Evolutionary conservation across 2,329 filamentous ascomycete species (phyloP).

Genomic region (Pleurostoma richardsiae): DNA sequence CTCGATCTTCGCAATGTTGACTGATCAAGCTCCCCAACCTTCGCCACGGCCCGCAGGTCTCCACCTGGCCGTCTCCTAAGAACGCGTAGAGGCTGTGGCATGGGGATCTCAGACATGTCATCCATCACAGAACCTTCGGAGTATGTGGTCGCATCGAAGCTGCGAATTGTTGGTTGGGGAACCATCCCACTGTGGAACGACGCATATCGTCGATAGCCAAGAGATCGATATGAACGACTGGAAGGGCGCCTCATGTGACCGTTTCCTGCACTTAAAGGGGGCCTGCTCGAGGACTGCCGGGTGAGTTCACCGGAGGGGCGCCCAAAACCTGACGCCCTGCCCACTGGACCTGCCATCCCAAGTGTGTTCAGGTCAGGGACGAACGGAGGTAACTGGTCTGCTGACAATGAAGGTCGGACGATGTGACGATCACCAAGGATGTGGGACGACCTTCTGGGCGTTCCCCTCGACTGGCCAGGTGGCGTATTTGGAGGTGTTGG

Average conservation of each 20-base stretch:
- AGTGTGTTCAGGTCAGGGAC: constrained; percentile 40
- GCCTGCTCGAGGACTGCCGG: constrained; percentile 23
- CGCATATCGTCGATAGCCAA: constrained; percentile 47
- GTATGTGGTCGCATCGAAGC: constrained; percentile 56
- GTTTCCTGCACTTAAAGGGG: constrained; percentile 24
- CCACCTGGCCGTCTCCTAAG: constrained; percentile 71
- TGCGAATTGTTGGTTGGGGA: constrained; percentile 46
- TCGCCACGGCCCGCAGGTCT: constrained; percentile 64
- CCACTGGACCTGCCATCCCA: constrained; percentile 9
- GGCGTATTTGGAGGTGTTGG: constrained; percentile 60
- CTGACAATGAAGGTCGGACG: constrained; percentile 25
- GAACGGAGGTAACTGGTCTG: constrained; percentile 39
- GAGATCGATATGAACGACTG: constrained; percentile 41
- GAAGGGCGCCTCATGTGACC: constrained; percentile 41
- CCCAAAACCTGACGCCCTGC: constrained; percentile 7
- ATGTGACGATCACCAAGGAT: constrained; percentile 42
- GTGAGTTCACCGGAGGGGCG: constrained; percentile 25
- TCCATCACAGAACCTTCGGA: constrained; percentile 43
- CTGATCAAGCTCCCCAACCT: constrained; percentile 56
- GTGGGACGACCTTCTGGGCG: constrained; percentile 50
- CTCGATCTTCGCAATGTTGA: constrained; percentile 44
- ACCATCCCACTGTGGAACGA: constrained; percentile 55
- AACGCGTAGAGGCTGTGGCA: constrained; percentile 52
- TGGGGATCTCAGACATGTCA: constrained; percentile 35
- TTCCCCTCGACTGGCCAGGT: constrained; percentile 38